Evolutionary conservation across 805 yeast species (phyloP), one percentile per base, ranked within the genome.

Genomic region (Starmerella bacillaris): DNA sequence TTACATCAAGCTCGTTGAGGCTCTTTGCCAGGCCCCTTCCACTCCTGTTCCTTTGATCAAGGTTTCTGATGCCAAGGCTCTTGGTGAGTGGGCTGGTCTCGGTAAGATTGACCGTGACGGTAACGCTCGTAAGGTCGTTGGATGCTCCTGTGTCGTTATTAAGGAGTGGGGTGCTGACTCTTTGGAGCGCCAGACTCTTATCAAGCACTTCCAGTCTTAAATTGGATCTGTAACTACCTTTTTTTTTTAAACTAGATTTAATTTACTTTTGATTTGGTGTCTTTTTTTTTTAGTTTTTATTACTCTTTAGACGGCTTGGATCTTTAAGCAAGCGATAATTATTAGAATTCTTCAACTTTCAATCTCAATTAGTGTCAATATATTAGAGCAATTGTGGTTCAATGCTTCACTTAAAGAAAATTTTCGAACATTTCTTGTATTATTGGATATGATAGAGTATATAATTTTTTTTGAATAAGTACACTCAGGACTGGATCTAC

Each of bases 51-150:
- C 98, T 58, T 73, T 89, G 67, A 78, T 89, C 78, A 89, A 89
- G 78, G 96, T 89, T 56, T 79, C 96, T 57, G 98, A 89, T 63
- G 94, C 96, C 62, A 89, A 89, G 78, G 79, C 82, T 72, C 76
- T 89, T 63, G 99, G 99, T 75, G 96, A 89, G 74, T 89, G 98
- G 98, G 96, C 96, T 60, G 98, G 98, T 78, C 74, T 89, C 56
- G 89, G 94, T 73, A 82, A 83, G 70, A 76, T 86, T 59, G 96
- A 89, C 92, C 82, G 94, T 71, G 96, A 89, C 59, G 99, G 98
- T 71, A 83, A 86, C 74, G 94, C 96, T 70, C 83, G 95, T 75
- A 89, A 89, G 82, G 96, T 89, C 58, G 98, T 89, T 64, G 98
- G 98, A 70, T 92, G 94, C 68, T 84, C 96, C 57, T 86, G 93